Evolutionary conservation across 2,329 filamentous ascomycete species (phyloP).

Genomic region (Colletotrichum melonis): DNA sequence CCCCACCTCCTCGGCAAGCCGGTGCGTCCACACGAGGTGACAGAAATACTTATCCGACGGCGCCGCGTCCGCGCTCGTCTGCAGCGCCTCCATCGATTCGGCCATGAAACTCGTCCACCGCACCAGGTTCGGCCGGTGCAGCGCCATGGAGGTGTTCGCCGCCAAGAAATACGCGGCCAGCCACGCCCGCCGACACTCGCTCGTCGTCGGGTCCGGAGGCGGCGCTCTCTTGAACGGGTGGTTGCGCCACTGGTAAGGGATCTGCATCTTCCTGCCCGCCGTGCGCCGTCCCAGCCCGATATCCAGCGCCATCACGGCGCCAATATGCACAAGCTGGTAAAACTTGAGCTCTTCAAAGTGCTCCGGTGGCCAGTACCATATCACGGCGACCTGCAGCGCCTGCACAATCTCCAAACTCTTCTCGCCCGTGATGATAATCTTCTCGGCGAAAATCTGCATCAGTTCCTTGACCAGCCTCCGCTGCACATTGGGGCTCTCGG

Average conservation of each 20-base stretch:
- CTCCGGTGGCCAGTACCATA: constrained; percentile 89
- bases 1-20: constrained; percentile 75
- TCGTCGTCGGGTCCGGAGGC: constrained; percentile 62
- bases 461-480: constrained; percentile 74
- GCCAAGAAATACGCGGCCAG: constrained; percentile 69
- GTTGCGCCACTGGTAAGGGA: constrained; percentile 50
- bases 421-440: constrained; percentile 78
- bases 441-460: constrained; percentile 79
- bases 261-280: constrained; percentile 10
- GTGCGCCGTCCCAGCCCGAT: constrained; percentile 76
- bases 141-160: constrained; percentile 69
- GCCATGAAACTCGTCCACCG: constrained; percentile 71
- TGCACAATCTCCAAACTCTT: constrained; percentile 89
- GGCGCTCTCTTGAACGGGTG: constrained; percentile 54
- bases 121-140: constrained; percentile 70
- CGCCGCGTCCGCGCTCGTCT: constrained; percentile 64
- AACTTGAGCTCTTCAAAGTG: constrained; percentile 89
- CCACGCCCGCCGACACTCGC: constrained; percentile 69
- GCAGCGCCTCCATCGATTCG: constrained; percentile 67
- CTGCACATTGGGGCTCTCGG: constrained; percentile 67
- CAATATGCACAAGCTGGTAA: constrained; percentile 86
- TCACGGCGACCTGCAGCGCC: constrained; percentile 77
- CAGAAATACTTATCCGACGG: constrained; percentile 69
- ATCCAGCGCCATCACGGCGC: constrained; percentile 85
- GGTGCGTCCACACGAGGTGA: constrained; percentile 69